A percentile compares a stretch with the other conserved stretches of the same genome.
phyloP scores from a whole-genome alignment of 352 stramenopile species.

The Phytophthora citricola region DNA sequence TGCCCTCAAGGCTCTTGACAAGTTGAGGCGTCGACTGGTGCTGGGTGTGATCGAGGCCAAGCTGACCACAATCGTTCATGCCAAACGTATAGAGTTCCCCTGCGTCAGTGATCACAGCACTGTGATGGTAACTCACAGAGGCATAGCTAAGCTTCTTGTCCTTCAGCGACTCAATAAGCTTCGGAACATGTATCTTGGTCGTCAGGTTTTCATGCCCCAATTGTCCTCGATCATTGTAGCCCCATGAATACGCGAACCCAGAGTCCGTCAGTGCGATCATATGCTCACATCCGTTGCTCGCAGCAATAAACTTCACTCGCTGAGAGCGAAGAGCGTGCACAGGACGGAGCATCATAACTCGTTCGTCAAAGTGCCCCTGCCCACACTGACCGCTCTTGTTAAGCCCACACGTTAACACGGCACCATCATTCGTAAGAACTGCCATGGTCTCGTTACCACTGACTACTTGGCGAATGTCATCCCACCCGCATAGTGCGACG shows the following conservation, averaged over 20 bases:
- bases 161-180: slow-evolving; percentile 86
- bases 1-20: slow-evolving; percentile 78
- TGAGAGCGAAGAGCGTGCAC: slow-evolving; percentile 83
- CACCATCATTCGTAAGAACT: slow-evolving; percentile 83
- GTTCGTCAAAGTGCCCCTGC: slow-evolving; percentile 88
- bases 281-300: slow-evolving; percentile 90
- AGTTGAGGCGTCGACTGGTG: slow-evolving; percentile 75
- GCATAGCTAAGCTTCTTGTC: slow-evolving; percentile 84
- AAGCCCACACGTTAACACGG: slow-evolving; percentile 82
- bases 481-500: slow-evolving; percentile 80
- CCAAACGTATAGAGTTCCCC: slow-evolving; percentile 89
- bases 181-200: slow-evolving; percentile 86
- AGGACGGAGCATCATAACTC: slow-evolving; percentile 84
- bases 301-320: slow-evolving; percentile 81
- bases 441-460: slow-evolving; percentile 87
- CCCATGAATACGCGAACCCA: slow-evolving; percentile 86
- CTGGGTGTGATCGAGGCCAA: slow-evolving; percentile 84
- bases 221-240: slow-evolving; percentile 89
- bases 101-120: slow-evolving; percentile 71
- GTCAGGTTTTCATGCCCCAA: slow-evolving; percentile 86
- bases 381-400: slow-evolving; percentile 92
- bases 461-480: slow-evolving; percentile 85
- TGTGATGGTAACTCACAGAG: slow-evolving; percentile 89
- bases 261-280: slow-evolving; percentile 87
- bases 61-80: slow-evolving; percentile 91